phyloP scores from a whole-genome alignment of 805 yeast species.

The Saturnispora serradocipensis region DNA sequence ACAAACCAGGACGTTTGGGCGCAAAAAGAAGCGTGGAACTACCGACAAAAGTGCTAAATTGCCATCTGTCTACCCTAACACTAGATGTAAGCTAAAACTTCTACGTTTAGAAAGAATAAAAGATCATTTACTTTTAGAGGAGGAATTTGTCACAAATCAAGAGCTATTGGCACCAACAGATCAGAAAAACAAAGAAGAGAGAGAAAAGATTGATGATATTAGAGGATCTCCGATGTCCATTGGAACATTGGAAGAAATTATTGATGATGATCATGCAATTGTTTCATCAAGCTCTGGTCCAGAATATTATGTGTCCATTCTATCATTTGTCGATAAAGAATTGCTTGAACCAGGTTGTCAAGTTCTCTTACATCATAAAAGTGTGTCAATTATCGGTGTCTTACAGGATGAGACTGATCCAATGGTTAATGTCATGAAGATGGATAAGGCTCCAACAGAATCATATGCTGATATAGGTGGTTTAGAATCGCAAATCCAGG shows the following conservation, averaged over 20 bases:
- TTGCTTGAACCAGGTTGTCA: conserved; percentile 95
- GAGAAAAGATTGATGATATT: conserved; percentile 89
- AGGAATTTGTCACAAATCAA: conserved; percentile 90
- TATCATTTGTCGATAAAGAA: conserved; percentile 95
- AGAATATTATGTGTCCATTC: conserved; percentile 90
- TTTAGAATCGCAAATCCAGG: conserved; percentile 90
- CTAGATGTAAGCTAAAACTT: conserved; percentile 86
- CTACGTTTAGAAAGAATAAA: conserved; percentile 92
- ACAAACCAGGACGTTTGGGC: conserved; percentile 76
- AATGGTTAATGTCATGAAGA: conserved; percentile 93
- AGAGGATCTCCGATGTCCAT: conserved; percentile 95
- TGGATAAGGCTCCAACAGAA: conserved; percentile 96
- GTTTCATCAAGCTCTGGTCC: conserved; percentile 95
- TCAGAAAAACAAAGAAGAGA: conserved; percentile 91
- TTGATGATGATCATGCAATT: conserved; percentile 98
- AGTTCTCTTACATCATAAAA: conserved; percentile 88
- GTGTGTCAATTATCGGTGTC: conserved; percentile 96
- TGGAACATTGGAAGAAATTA: conserved; percentile 93
- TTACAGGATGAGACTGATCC: conserved; percentile 97
- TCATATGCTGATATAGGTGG: conserved; percentile 97
- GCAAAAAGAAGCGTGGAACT: conserved; percentile 79
- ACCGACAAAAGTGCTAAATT: conserved; percentile 66
- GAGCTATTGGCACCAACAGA: conserved; percentile 94
- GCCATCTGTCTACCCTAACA: conserved; percentile 83
- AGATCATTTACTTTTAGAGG: conserved; percentile 90